These are phyloP conservation scores for Gypsophila paniculata DNA, from an alignment of 179 eudicot genomes.

Conservation along the genomic window DNA sequence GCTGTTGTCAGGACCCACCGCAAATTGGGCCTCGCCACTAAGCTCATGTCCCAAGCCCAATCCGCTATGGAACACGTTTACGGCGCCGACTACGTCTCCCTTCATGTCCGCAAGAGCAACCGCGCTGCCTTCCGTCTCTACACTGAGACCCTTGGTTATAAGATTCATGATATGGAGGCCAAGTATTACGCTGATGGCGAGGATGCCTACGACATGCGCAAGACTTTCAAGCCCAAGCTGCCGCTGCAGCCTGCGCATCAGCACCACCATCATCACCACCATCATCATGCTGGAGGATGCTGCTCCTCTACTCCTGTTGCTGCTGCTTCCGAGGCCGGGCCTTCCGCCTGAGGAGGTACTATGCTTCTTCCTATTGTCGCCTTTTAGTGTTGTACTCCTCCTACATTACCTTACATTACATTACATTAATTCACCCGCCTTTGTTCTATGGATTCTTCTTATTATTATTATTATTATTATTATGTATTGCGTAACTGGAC, in stretches of 20 bases:
- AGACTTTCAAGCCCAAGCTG: constrained; percentile 53
- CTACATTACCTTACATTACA: too few species aligned
- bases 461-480: too few species aligned
- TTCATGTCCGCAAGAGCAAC: constrained; percentile 83
- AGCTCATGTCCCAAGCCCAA: constrained; percentile 92
- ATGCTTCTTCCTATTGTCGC: too few species aligned
- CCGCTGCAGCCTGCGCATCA: constrained; percentile 27
- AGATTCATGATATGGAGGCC: constrained; percentile 83
- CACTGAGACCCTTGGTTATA: constrained; percentile 63
- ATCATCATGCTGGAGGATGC: constrained; percentile 68
- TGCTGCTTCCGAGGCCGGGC: not conserved
- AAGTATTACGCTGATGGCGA: constrained; percentile 95
- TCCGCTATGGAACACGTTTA: constrained; percentile 66
- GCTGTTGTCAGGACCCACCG: constrained; percentile 83
- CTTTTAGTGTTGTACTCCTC: too few species aligned
- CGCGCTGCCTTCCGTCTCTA: constrained; percentile 74
- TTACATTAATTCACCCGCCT: too few species aligned
- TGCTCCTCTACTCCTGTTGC: not conserved
- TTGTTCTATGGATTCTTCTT: too few species aligned
- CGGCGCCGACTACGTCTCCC: constrained; percentile 63
- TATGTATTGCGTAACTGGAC: too few species aligned
- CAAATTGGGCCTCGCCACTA: constrained; percentile 79
- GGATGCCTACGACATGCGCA: constrained; percentile 94
- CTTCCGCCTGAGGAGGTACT: not conserved
- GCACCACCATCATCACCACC: constrained; percentile 20